Evolutionary conservation across 495 filamentous ascomycete species (phyloP), one percentile per base, ranked within the genome.

Genomic region (Aspergillus egyptiacus): DNA sequence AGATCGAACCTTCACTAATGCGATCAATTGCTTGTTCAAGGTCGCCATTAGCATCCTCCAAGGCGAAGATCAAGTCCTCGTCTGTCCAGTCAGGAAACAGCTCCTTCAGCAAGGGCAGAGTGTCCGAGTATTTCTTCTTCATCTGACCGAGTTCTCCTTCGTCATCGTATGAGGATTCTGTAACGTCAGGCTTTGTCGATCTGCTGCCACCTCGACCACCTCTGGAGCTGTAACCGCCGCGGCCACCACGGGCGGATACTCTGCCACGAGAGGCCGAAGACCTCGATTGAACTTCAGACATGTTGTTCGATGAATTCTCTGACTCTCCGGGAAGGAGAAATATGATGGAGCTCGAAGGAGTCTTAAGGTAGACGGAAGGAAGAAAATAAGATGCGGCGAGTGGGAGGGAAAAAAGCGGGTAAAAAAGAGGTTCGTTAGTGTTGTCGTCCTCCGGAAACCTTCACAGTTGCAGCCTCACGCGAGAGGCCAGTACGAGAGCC

Each of bases 201-300:
- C 82, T 68, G 79, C 59, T 79, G 58, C 74, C 67, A 61, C 76
- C 71, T 66, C 80, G 80, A 55, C 77, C 84, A 69, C 86, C 82
- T 75, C 90, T 81, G 63, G 75, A 73, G 61, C 78, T 83, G 69
- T 82, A 84, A 55, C 87, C 86, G 58, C 85, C 88, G 69, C 93
- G 80, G 51, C 90, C 87, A 60, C 90, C 90, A 59, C 89, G 81
- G 68, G 78, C 68, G 57, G 87, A 82, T 71, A 83, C 84, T 75
- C 89, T 83, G 67, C 89, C 89, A 64, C 89, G 86, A 57, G 80
- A 75, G 57, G 82, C 83, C 66, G 81, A 69, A 47, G 82, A 77
- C 75, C 93, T 79, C 67, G 84, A 76, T 74, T 90, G 83, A 70
- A 87, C 83, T 79, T 96, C 93, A 76, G 93, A 94, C 91, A 98